Evolutionary conservation across 306 rosid genomes (phyloP), one percentile per base, ranked within the genome.

Genomic region (Quercus gilva): DNA sequence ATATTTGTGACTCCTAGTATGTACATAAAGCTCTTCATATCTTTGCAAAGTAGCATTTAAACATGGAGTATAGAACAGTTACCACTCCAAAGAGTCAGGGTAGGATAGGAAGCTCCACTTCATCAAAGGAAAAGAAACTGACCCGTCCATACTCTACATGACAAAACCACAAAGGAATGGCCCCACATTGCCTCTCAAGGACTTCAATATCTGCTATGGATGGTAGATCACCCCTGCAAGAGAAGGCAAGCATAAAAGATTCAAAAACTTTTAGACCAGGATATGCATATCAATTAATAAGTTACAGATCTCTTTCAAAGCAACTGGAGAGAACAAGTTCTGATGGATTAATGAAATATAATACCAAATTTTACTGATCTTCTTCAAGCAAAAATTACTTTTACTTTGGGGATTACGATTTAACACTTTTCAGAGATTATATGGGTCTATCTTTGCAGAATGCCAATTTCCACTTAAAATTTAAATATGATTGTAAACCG

Each of bases 111-210:
- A 92, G 92, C 78, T 89, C 87, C 82, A 80, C 90, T 75, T 83
- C 86, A 71, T 87, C 92, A 78, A 86, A 89, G 75, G 92, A 87
- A 87, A 91, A 90, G 87, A 91, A 92, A 80, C 94, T 86, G 68
- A 86, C 89, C 60, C 84, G 80, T 51, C 97, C 97, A 74, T 91
- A 87, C 43, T 90, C 90, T 21, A 90, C 88, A 43, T 70, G 74
- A 65, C 97, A 87, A 74, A 90, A 80, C 80, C 90, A 87, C 73
- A 90, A 75, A 52, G 92, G 94, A 87, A 92, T 71, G 71, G 83
- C 88, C 78, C 81, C 76, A 19, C 90, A 90, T 73, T 78, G 86
- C 79, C 78, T 88, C 77, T 88, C 88, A 35, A 91, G 87, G 53
- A 78, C 81, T 83, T 92, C 89, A 18, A 91, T 78, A 68, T 90